Evolutionary conservation across 1,284 basidiomycete species (phyloP).

Genomic region (Sphaerobolus stellatus): DNA sequence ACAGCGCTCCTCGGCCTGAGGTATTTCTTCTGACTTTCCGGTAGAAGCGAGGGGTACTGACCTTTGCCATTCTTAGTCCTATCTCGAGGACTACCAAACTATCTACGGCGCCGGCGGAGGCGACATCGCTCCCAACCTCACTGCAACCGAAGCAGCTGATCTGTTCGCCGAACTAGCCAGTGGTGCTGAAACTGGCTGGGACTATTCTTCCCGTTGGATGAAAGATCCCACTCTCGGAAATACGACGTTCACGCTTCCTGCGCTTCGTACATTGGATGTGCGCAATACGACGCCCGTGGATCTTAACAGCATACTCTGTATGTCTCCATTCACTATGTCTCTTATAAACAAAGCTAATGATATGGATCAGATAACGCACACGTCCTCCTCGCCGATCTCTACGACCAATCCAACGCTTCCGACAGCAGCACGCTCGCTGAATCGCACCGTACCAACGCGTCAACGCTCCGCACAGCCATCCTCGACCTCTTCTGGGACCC

Average conservation of each 20-base stretch:
- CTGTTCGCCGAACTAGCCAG: slow-evolving; percentile 89
- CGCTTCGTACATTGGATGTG: slow-evolving; percentile 72
- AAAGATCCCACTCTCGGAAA: slow-evolving; percentile 43
- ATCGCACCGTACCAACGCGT: slow-evolving; percentile 60
- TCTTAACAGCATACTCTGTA: slow-evolving; percentile 84
- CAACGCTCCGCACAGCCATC: slow-evolving; percentile 62
- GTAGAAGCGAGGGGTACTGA: slow-evolving; percentile 19
- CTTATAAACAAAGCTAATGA: neutral
- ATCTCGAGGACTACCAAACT: slow-evolving; percentile 69
- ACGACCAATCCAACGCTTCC: slow-evolving; percentile 36
- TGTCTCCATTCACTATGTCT: slow-evolving; percentile 28
- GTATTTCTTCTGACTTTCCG: slow-evolving; percentile 54
- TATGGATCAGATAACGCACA: slow-evolving; percentile 60
- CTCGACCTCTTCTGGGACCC: slow-evolving; percentile 87
- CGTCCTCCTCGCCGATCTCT: slow-evolving; percentile 62
- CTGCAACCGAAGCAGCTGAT: slow-evolving; percentile 56
- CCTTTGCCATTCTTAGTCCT: slow-evolving; percentile 27
- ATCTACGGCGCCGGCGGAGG: slow-evolving; percentile 56
- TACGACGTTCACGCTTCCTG: slow-evolving; percentile 43
- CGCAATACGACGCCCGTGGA: slow-evolving; percentile 71
- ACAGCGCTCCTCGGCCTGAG: slow-evolving; percentile 88
- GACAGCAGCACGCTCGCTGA: slow-evolving; percentile 40
- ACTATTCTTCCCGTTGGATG: slow-evolving; percentile 51
- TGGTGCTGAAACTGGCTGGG: slow-evolving; percentile 80
- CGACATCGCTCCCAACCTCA: slow-evolving; percentile 43